Conservation (phyloP, 768 basidiomycete genomes). For the Boletus insuetus region DNA sequence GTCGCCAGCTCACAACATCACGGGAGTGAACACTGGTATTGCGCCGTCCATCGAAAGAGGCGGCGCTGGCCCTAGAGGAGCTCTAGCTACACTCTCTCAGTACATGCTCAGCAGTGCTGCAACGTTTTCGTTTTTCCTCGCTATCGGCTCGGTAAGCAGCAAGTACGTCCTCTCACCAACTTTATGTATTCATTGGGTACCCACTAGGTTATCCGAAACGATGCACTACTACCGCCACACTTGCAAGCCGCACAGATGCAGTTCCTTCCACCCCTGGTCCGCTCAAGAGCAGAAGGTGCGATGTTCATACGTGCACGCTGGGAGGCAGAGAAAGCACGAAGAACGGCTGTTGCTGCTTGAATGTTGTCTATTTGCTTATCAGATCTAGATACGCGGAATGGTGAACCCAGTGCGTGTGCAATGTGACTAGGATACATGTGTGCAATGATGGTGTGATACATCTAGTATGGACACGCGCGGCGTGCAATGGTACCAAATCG, state of each 20-base stretch:
- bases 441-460: conserved; percentile 5
- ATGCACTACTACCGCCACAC: conserved; percentile 56
- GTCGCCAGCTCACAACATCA: neutral
- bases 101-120: conserved; percentile 99
- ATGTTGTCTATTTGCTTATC: conserved; percentile 7
- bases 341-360: conserved; percentile 16
- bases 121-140: conserved; percentile 96
- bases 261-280: conserved; percentile 52
- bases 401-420: conserved; percentile 8
- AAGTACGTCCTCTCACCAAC: neutral
- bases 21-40: conserved; percentile 9
- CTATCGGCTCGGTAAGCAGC: conserved; percentile 79
- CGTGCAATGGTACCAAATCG: conserved; percentile 22
- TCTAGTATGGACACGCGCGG: conserved; percentile 23
- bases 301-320: conserved; percentile 71
- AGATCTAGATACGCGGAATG: conserved; percentile 14
- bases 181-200: conserved; percentile 3
- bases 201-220: conserved; percentile 84
- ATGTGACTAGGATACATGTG: conserved; percentile 19
- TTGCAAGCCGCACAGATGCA: conserved; percentile 64
- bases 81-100: conserved; percentile 88
- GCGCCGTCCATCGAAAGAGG: conserved; percentile 44
- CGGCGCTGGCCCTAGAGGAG: conserved; percentile 89
- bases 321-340: conserved; percentile 55
- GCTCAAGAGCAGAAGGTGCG: conserved; percentile 65